These are phyloP conservation scores for Streptanthus diversifolius DNA, from an alignment of 345 rosid genomes.

Conservation along the genomic window DNA sequence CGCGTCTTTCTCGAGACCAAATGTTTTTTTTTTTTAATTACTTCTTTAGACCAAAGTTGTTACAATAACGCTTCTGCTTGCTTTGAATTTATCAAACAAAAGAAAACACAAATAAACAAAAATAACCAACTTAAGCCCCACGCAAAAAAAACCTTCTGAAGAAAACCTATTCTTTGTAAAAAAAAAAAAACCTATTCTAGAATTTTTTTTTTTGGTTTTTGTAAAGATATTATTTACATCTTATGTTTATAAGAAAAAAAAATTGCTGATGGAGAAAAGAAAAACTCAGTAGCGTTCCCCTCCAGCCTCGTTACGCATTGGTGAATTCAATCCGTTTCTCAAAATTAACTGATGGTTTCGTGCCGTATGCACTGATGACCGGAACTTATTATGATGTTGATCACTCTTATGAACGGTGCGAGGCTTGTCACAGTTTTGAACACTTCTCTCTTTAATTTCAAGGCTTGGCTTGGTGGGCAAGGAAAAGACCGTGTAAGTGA, in stretches of 20 bases:
- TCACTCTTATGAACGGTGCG: conserved; percentile 4
- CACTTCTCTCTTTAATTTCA: conserved; percentile 31
- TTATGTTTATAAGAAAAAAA: background rate
- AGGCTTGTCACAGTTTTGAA: conserved; percentile 16
- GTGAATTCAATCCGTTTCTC: conserved; percentile 39
- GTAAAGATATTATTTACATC: conserved; percentile 4
- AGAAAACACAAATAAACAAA: background rate
- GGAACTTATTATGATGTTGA: conserved; percentile 29
- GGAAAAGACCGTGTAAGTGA: conserved; percentile 59
- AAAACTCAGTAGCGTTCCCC: conserved; percentile 31
- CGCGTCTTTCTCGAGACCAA: conserved; percentile 3
- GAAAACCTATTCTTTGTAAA: background rate
- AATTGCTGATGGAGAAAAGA: background rate
- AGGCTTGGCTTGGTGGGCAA: conserved; percentile 26
- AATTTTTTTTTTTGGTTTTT: background rate
- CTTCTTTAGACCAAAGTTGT: conserved; percentile 2
- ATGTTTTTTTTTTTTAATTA: background rate
- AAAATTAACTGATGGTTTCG: conserved; percentile 25
- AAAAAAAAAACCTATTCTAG: background rate
- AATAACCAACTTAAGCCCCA: background rate
- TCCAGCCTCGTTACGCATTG: conserved; percentile 36
- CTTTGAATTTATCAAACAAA: conserved; percentile 15
- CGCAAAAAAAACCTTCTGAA: background rate
- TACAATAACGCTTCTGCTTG: background rate
- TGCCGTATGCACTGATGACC: conserved; percentile 30